Conservation (phyloP, 2,329 filamentous ascomycete species). For the Chaetomium olivaceum region DNA sequence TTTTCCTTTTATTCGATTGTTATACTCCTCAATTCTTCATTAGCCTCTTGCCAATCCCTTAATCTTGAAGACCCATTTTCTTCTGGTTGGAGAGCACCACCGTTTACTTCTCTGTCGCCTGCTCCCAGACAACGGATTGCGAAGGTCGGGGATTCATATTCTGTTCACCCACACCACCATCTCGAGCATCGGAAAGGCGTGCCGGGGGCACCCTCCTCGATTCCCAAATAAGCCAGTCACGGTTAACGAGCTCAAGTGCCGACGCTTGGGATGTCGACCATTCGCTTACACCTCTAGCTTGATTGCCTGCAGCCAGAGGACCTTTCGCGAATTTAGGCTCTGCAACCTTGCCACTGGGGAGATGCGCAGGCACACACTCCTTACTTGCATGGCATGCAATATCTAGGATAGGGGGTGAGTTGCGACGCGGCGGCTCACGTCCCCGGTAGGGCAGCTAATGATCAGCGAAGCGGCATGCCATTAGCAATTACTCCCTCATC, state of each 20-base stretch:
- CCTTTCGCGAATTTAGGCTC: conserved; percentile 24
- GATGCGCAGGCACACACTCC: background rate
- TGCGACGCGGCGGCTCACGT: conserved; percentile 10
- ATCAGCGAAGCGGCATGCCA: conserved; percentile 3
- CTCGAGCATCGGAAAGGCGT: conserved; percentile 7
- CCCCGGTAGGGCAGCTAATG: conserved; percentile 7
- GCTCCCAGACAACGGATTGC: background rate
- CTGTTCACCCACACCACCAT: conserved; percentile 1
- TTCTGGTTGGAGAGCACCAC: background rate
- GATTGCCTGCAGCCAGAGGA: conserved; percentile 9
- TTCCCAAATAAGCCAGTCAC: background rate
- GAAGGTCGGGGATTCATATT: background rate
- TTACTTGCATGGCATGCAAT: background rate
- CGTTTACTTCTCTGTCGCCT: background rate
- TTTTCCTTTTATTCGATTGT: background rate
- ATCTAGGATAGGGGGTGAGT: background rate
- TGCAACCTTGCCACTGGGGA: conserved; percentile 11
- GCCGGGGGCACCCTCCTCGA: conserved; percentile 1
- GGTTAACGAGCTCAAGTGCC: conserved; percentile 11
- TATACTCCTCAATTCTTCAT: background rate
- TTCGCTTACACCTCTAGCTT: conserved; percentile 1
- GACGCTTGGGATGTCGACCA: conserved; percentile 1
- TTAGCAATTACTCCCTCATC: background rate
- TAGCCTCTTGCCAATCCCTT: background rate
- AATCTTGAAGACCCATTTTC: background rate